Evolutionary conservation across 768 basidiomycete species (phyloP).

Genomic region (Roridomyces roridus): DNA sequence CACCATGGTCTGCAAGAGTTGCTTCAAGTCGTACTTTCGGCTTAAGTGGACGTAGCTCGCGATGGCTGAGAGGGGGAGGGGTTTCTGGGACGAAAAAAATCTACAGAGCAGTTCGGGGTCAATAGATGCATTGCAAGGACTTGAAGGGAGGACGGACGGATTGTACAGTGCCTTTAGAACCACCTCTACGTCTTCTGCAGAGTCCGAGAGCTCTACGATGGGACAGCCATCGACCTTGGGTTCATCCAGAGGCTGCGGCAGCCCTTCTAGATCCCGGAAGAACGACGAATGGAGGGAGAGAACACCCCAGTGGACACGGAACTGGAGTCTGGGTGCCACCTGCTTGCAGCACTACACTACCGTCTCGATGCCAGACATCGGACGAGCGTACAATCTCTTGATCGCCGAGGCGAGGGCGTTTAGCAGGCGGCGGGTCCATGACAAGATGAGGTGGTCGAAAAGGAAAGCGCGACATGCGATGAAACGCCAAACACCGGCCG

Average conservation of each 20-base stretch:
- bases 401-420: conserved; percentile 2
- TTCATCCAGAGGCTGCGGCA: conserved; percentile 18
- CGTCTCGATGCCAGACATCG: no score
- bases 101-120: background rate
- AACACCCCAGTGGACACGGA: conserved; percentile 29
- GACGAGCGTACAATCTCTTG: background rate
- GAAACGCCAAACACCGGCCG: no score
- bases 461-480: no score
- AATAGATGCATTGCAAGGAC: no score
- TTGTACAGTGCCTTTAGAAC: conserved; percentile 22
- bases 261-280: conserved; percentile 20
- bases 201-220: conserved; percentile 22
- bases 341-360: background rate
- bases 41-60: background rate
- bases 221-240: conserved; percentile 22
- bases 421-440: background rate
- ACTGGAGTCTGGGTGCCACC: conserved; percentile 16
- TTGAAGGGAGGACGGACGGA: conserved; percentile 4
- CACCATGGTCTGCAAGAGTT: background rate
- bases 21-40: conserved; percentile 14
- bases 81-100: background rate
- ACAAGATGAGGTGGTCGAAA: background rate
- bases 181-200: conserved; percentile 14
- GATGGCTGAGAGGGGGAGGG: conserved; percentile 2
- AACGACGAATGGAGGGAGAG: conserved; percentile 24